Base-by-base conservation (phyloP, 768 basidiomycete species). In the Leccinum broughii region DNA sequence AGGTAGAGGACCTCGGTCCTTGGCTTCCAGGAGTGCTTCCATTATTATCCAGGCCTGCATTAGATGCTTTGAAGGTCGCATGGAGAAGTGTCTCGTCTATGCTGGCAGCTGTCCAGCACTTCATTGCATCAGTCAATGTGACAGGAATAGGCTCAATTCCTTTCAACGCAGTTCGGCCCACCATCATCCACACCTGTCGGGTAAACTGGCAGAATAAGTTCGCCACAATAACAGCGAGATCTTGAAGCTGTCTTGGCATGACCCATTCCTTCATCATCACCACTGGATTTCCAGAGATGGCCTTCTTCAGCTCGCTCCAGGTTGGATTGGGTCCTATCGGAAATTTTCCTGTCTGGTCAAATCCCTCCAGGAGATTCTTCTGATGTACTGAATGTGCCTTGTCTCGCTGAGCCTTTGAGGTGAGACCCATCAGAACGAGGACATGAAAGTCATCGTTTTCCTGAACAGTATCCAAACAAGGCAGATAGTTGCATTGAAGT, bases 31-130 rank as follows among this genome's bases (percentile, higher is more conserved):
- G 56, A 13, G 41, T 24, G 1, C 35, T 17, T 1, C 39, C 56
- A 6, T 37, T 17, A 2, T 28, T 24, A 2, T 61, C 32, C 17
- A 61, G 32, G 6, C 56, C 55, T 24, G 49, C 11, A 26, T 63
- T 60, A 51, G 51, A 60, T 11, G 62, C 59, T 14, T 49, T 44
- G 17, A 56, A 63, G 2, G 24, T 28, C 0, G 11, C 26, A 9
- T 56, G 14, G 1, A 56, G 13, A 0, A 63, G 59, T 0, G 46
- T 60, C 3, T 60, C 14, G 41, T 63, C 51, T 1, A 63, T 22
- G 30, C 59, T 63, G 7, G 37, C 10, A 1, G 49, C 41, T 10
- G 51, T 63, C 62, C 55, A 63, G 20, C 62, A 63, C 20, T 26
- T 46, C 59, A 60, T 63, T 0, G 59, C 62, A 59, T 63, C 62